Conservation (phyloP, 1,284 basidiomycete species). For the Dichomitus squalens region DNA sequence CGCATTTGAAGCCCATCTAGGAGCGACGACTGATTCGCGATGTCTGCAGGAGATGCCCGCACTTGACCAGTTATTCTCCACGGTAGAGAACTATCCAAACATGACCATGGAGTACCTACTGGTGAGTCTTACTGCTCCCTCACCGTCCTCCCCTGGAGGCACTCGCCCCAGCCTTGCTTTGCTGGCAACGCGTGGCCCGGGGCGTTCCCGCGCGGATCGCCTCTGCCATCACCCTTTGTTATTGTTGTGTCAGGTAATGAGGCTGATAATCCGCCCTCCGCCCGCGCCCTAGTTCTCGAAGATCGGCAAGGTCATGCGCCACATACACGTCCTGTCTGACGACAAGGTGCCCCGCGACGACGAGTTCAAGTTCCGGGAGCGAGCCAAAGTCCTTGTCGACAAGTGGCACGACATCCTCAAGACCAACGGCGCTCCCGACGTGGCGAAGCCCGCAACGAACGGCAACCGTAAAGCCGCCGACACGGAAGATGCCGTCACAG, state of each 20-base stretch:
- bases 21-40: background rate
- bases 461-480: constrained; percentile 28
- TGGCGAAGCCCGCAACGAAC: constrained; percentile 27
- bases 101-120: constrained; percentile 87
- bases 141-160: background rate
- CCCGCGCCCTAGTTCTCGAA: constrained; percentile 73
- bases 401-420: constrained; percentile 73
- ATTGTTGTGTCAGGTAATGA: constrained; percentile 22
- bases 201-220: constrained; percentile 27
- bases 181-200: constrained; percentile 24
- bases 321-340: constrained; percentile 73
- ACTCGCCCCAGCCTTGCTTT: constrained; percentile 14
- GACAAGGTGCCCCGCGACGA: constrained; percentile 81
- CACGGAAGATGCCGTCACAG: constrained; percentile 24
- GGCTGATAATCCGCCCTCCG: constrained; percentile 19
- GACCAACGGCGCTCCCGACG: constrained; percentile 37
- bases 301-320: constrained; percentile 98
- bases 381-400: constrained; percentile 74
- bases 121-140: constrained; percentile 43
- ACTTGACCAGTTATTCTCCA: constrained; percentile 78
- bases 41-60: constrained; percentile 71
- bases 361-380: constrained; percentile 85
- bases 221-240: constrained; percentile 15
- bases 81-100: constrained; percentile 80
- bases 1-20: constrained; percentile 1